Evolutionary conservation across 768 basidiomycete species (phyloP), one percentile per base, ranked within the genome.

Genomic region (Lactarius trivialis): DNA sequence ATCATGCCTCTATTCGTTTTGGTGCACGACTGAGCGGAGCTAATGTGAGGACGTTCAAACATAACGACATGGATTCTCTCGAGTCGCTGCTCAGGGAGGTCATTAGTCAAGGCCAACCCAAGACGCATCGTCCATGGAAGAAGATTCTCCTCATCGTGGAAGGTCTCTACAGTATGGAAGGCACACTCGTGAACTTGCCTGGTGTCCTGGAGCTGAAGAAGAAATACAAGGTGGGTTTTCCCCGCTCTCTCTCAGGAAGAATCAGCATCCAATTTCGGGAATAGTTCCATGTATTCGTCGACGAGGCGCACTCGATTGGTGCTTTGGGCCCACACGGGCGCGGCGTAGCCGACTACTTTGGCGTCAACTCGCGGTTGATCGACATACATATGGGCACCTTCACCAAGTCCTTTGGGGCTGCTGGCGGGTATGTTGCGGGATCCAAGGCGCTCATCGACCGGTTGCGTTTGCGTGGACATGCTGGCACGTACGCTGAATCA

Each of bases 381-480:
- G 97, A 99, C 71, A 81, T 99, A 65, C 83, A 97, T 65, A 99
- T 99, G 97, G 97, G 97, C 54, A 99, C 97, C 0, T 97, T 99
- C 74, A 99, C 96, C 28, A 93, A 92, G 73, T 92, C 91, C 0
- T 95, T 95, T 69, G 93, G 92, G 58, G 90, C 93, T 0, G 89
- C 94, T 0, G 96, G 96, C 51, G 96, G 97, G 3, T 98, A 98
- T 75, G 87, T 99, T 64, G 82, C 95, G 4, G 95, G 94, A 7
- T 84, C 76, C 68, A 94, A 91, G 70, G 73, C 77, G 2, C 77
- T 96, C 63, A 88, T 98, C 66, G 87, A 93, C 67, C 79, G 85
- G 6, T 81, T 99, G 8, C 90, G 95, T 15, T 70, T 93, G 26
- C 81, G 84, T 51, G 90, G 90, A 1, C 86, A 96, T 72, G 84